phyloP scores from a whole-genome alignment of 148 eudicot species.

The Euryodendron excelsum region DNA sequence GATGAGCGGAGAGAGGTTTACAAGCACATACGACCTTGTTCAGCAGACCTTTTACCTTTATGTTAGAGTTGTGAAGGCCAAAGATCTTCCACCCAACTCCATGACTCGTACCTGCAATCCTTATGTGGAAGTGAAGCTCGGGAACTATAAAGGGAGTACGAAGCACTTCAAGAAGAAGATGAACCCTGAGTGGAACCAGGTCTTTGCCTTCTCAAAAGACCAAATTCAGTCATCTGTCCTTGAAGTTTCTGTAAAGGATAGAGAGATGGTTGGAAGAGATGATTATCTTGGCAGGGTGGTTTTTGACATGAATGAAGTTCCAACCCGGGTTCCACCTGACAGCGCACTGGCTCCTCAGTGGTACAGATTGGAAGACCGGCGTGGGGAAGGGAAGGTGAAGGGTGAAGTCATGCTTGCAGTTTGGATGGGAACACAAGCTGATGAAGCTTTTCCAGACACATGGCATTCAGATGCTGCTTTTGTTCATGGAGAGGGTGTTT shows the following conservation, averaged over 20 bases:
- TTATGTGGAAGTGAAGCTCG: conserved; percentile 39
- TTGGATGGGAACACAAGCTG: conserved; percentile 48
- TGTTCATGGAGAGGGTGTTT: conserved; percentile 37
- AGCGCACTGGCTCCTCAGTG: conserved; percentile 46
- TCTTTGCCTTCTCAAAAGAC: conserved; percentile 39
- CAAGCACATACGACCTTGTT: conserved; percentile 39
- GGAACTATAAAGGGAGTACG: conserved; percentile 40
- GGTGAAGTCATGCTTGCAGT: conserved; percentile 39
- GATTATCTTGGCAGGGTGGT: conserved; percentile 31
- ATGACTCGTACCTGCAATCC: conserved; percentile 28
- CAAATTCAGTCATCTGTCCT: conserved; percentile 32
- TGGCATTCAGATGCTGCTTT: conserved; percentile 41
- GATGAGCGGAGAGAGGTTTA: conserved; percentile 16
- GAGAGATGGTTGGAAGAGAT: conserved; percentile 33
- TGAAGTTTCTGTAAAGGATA: conserved; percentile 34
- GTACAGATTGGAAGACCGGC: conserved; percentile 35
- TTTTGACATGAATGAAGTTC: conserved; percentile 36
- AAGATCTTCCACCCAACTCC: conserved; percentile 26
- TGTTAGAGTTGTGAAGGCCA: conserved; percentile 41
- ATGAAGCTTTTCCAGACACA: conserved; percentile 41
- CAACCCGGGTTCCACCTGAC: conserved; percentile 40
- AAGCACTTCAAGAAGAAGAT: conserved; percentile 25
- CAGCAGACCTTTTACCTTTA: conserved; percentile 37
- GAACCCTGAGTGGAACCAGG: conserved; percentile 47
- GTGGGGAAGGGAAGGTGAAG: conserved; percentile 27